Evolutionary conservation across 768 basidiomycete species (phyloP).

Genomic region (Crucibulum laeve): DNA sequence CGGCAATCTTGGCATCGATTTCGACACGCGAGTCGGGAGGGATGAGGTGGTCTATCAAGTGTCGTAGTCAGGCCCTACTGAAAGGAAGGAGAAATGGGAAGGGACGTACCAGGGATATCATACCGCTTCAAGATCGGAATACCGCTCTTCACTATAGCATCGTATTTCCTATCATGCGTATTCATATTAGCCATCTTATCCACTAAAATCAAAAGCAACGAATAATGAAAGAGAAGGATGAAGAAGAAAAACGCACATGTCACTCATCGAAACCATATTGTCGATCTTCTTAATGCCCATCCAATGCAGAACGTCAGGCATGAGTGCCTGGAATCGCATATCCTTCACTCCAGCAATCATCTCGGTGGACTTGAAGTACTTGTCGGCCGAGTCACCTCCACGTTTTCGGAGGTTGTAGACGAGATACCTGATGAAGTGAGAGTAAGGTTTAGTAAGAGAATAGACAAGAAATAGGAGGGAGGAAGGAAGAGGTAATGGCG

Average conservation of each 20-base stretch:
- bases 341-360: conserved; percentile 93
- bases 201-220: neutral
- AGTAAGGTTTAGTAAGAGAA: too few species aligned
- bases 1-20: conserved; percentile 94
- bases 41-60: conserved; percentile 67
- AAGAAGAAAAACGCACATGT: conserved; percentile 50
- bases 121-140: conserved; percentile 80
- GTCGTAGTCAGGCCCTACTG: neutral
- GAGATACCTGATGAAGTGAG: too few species aligned
- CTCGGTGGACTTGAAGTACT: conserved; percentile 93
- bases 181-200: too few species aligned
- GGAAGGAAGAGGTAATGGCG: too few species aligned
- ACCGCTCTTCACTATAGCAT: conserved; percentile 87
- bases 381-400: conserved; percentile 87
- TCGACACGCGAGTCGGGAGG: conserved; percentile 89
- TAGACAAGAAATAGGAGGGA: too few species aligned
- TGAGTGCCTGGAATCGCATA: conserved; percentile 90
- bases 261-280: conserved; percentile 88
- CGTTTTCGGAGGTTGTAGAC: conserved; percentile 97
- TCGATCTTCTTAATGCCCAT: conserved; percentile 87
- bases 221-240: neutral
- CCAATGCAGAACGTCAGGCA: conserved; percentile 98
- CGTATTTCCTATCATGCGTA: conserved; percentile 88
- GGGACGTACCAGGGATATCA: conserved; percentile 71
- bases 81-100: neutral